A percentile compares a stretch with the other conserved stretches of the same genome.
These are phyloP conservation scores for Fagus sylvatica DNA, from an alignment of 306 rosid genomes.

Conservation along the genomic window DNA sequence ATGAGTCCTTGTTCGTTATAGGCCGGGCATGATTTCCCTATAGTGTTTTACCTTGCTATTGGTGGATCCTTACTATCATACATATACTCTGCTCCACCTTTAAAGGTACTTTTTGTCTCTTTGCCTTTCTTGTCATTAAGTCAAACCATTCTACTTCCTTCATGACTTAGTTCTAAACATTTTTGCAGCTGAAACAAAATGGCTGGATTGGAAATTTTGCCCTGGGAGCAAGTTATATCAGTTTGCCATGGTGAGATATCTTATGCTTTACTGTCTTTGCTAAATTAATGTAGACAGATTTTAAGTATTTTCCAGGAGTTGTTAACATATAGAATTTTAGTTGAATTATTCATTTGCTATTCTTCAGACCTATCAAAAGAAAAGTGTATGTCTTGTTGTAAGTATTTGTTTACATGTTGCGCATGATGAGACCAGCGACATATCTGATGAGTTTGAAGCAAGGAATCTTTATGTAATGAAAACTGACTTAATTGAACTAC, in stretches of 20 bases:
- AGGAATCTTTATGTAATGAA: neutral
- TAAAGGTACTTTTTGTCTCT: constrained; percentile 52
- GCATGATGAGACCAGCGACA: neutral
- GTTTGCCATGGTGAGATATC: constrained; percentile 87
- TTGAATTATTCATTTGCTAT: constrained; percentile 6
- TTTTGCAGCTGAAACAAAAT: constrained; percentile 88
- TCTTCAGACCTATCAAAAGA: neutral
- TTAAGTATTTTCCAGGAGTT: neutral
- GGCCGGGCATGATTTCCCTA: constrained; percentile 89
- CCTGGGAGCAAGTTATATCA: constrained; percentile 97
- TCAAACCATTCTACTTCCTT: constrained; percentile 7
- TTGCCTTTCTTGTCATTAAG: neutral
- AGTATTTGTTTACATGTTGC: constrained; percentile 4
- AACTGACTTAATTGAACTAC: neutral
- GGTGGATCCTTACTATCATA: constrained; percentile 91
- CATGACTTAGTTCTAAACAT: constrained; percentile 31
- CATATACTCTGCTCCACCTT: constrained; percentile 96
- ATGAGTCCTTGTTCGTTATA: constrained; percentile 40
- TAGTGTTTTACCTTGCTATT: constrained; percentile 77
- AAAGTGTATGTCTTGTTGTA: constrained; percentile 4
- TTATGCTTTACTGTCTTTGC: constrained; percentile 27
- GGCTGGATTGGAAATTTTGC: constrained; percentile 99
- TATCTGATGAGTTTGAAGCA: neutral
- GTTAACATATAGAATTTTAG: constrained; percentile 5
- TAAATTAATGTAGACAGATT: neutral